A percentile compares a stretch with the other conserved stretches of the same genome.
These are phyloP conservation scores for Colletotrichum sp. DNA, from an alignment of 2,329 filamentous ascomycete genomes.

Conservation along the genomic window DNA sequence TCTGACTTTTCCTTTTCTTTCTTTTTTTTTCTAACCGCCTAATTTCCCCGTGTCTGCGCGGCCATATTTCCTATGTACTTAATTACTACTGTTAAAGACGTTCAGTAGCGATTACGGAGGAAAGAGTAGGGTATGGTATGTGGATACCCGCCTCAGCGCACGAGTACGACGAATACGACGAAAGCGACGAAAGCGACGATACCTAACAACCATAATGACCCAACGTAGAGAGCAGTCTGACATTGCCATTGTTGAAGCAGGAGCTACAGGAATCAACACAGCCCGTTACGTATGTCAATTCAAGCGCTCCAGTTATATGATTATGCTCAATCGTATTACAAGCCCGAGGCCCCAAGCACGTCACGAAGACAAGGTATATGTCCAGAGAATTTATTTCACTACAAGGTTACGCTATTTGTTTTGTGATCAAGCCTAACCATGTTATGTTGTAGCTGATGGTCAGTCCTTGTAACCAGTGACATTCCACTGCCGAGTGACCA, in stretches of 20 bases:
- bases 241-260: too few species aligned
- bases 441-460: neutral
- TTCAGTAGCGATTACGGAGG: neutral
- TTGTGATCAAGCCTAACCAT: neutral
- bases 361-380: too few species aligned
- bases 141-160: accelerated
- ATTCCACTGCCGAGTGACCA: neutral
- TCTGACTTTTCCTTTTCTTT: neutral
- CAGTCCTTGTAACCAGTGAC: neutral
- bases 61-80: neutral
- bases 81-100: accelerated
- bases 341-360: too few species aligned
- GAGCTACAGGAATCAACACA: too few species aligned
- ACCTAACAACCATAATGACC: neutral
- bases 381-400: too few species aligned
- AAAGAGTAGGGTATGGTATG: too few species aligned
- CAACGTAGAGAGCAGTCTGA: too few species aligned
- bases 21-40: neutral
- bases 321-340: too few species aligned
- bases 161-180: too few species aligned
- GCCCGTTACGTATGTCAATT: too few species aligned
- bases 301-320: too few species aligned
- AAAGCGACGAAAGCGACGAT: neutral
- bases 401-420: too few species aligned
- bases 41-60: neutral